These are phyloP conservation scores for Kalmanozyma brasiliensis DNA, from an alignment of 1,284 basidiomycete genomes.

Conservation along the genomic window DNA sequence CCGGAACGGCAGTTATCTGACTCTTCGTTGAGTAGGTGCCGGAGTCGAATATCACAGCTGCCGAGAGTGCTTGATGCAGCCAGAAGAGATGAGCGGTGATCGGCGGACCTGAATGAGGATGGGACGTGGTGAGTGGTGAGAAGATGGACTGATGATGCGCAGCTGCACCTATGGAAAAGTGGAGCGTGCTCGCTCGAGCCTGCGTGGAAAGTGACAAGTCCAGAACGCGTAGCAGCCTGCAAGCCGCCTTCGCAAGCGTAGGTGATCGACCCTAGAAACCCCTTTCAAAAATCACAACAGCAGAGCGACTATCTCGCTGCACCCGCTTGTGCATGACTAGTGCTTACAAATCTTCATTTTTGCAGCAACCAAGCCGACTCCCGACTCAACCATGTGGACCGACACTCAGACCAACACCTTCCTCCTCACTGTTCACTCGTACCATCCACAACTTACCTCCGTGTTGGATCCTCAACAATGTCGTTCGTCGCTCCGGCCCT, in stretches of 20 bases:
- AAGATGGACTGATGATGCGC: not conserved
- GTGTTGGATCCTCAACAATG: conserved; percentile 9
- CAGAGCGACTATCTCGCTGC: not conserved
- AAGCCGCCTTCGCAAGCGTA: conserved; percentile 6
- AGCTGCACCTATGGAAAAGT: conserved; percentile 5
- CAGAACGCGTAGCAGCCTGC: conserved; percentile 8
- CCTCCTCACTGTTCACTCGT: not conserved
- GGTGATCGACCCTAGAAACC: conserved; percentile 23
- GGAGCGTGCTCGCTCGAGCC: conserved; percentile 23
- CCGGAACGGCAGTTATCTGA: too few relatives aligned
- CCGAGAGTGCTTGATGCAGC: too few relatives aligned
- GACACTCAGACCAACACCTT: conserved; percentile 4
- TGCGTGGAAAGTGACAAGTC: conserved; percentile 7
- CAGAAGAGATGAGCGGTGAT: too few relatives aligned
- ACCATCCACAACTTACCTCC: not conserved
- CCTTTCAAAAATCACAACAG: not conserved
- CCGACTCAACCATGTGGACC: conserved; percentile 21
- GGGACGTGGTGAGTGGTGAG: not conserved
- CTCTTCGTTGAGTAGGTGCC: too few relatives aligned
- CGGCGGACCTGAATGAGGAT: too few relatives aligned
- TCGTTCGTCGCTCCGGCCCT: conserved; percentile 40
- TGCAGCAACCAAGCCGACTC: too few relatives aligned
- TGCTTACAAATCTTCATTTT: conserved; percentile 23
- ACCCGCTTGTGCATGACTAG: conserved; percentile 4
- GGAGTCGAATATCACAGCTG: too few relatives aligned